Evolutionary conservation across 139 green algal species (phyloP).

Genomic region (Coccomyxa sp.): DNA sequence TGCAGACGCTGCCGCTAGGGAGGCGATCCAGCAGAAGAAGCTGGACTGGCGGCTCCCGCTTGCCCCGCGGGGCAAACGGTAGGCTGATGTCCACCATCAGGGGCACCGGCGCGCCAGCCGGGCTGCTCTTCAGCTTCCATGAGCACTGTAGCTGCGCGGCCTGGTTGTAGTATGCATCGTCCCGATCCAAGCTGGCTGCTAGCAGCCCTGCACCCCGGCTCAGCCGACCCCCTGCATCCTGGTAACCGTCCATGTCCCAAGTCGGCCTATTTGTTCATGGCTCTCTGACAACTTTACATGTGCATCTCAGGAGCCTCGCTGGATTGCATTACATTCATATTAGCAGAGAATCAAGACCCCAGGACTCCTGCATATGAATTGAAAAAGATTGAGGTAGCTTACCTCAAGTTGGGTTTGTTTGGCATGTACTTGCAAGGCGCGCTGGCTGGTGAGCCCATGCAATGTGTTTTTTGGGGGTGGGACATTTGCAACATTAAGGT

Average conservation of each 20-base stretch:
- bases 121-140: background rate
- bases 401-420: conserved; percentile 1
- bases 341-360: background rate
- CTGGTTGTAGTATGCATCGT: background rate
- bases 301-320: background rate
- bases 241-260: background rate
- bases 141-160: background rate
- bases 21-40: background rate
- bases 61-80: too few species aligned
- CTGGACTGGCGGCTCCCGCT: too few species aligned
- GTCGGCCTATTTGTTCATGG: background rate
- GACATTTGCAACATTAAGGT: background rate
- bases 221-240: background rate
- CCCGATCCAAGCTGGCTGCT: background rate
- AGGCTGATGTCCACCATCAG: background rate
- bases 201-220: background rate
- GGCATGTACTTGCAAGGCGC: background rate
- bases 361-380: background rate
- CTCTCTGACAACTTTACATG: background rate
- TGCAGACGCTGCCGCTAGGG: background rate
- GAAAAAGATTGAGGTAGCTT: background rate
- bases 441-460: background rate
- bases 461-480: background rate
- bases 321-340: background rate
- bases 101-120: too few species aligned